phyloP scores from a whole-genome alignment of 257 asterid genomes.

The Linaria vulgaris region DNA sequence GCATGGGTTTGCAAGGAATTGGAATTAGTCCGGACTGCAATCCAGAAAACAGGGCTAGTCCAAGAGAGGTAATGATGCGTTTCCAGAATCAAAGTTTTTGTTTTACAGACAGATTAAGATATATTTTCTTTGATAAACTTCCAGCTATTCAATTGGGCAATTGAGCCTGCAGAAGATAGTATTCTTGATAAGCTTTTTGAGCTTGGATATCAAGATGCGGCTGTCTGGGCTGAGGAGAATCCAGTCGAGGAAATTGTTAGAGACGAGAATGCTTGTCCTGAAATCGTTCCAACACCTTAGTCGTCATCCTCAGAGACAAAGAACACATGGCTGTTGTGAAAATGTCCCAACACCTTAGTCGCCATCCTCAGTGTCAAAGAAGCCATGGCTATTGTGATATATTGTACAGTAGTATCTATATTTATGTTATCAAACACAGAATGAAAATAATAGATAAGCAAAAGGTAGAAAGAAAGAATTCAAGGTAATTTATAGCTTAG shows the following conservation, averaged over 20 bases:
- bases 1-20: constrained; percentile 69
- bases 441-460: too few relatives aligned
- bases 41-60: constrained; percentile 76
- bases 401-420: too few relatives aligned
- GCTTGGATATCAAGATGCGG: constrained; percentile 79
- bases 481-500: too few relatives aligned
- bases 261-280: constrained; percentile 37
- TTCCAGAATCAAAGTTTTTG: constrained; percentile 2
- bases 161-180: constrained; percentile 89
- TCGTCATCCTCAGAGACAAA: too few relatives aligned
- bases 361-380: too few relatives aligned
- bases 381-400: too few relatives aligned
- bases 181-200: constrained; percentile 77
- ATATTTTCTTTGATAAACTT: constrained; percentile 5
- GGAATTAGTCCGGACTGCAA: constrained; percentile 96
- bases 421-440: too few relatives aligned
- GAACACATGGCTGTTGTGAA: too few relatives aligned
- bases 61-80: constrained; percentile 63
- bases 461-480: too few relatives aligned
- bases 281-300: constrained; percentile 24
- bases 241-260: constrained; percentile 60
- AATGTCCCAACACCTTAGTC: too few relatives aligned
- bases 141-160: constrained; percentile 96
- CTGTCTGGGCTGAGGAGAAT: constrained; percentile 76
- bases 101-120: background rate